Evolutionary conservation across 2,329 filamentous ascomycete genomes (phyloP), one percentile per base, ranked within the genome.

Genomic region (Gremmenia infestans): DNA sequence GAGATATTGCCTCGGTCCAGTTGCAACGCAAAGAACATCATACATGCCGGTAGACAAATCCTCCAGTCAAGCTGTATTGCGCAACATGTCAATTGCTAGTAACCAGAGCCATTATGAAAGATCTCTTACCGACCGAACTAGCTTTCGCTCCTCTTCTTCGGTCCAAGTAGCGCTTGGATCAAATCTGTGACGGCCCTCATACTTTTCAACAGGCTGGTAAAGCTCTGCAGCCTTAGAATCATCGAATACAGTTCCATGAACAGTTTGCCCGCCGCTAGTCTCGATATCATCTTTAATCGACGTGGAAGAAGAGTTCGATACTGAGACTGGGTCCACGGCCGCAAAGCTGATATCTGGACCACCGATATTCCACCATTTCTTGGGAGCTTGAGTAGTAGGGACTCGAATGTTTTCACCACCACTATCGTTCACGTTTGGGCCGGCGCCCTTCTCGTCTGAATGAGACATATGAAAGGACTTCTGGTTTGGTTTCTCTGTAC

Each of bases 11-110:
- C 78, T 22, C 83, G 73, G 66, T 86, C 82, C 23, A 85, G 72
- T 59, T 86, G 80, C 4, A 86, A 72, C 2, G 78, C 80, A 59
- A 85, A 83, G 66, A 85, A 85, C 68, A 83, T 84, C 28, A 83
- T 57, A 55, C 81, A 83, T 47, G 45, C 52, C 83, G 12, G 53
- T 12, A 54, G 23, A 14, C 48, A 52, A 12, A 56, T 51, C n/a
- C 47, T 28, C 50, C 39, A 50, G 39, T 56, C 37, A 25, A 55
- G 15, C 17, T 50, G 28, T 67, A 63, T 53, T 78, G 74, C 74
- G 77, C 75, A 57, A 57, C 74, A 78, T 5, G 76, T 55, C 71
- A 72, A 12, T 45, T 40, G 17, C 53, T 76, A 62, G 4, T 77
- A 67, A 22, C 64, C 68, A 6, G 5, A 19, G 22, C 42, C 19